Evolutionary conservation across 176 grass and related monocot species (phyloP).

Genomic region (Puya raimondii): DNA sequence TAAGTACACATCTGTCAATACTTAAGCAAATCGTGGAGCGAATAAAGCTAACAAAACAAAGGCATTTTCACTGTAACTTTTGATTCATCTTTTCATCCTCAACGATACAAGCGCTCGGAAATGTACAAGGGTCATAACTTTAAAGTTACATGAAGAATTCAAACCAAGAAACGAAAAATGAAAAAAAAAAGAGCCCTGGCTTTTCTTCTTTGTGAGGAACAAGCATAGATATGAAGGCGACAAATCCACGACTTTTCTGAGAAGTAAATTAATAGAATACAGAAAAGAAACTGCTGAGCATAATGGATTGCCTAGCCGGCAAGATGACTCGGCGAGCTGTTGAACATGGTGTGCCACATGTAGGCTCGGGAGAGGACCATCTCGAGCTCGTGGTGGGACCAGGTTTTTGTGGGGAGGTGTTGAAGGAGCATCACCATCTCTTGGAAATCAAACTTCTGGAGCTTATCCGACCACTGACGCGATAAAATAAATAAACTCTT

Average conservation of each 20-base stretch:
- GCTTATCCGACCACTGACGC: constrained; percentile 82
- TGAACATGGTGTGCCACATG: constrained; percentile 97
- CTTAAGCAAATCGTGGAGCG: no score
- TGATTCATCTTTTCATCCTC: neutral
- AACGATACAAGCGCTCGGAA: neutral
- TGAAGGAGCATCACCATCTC: constrained; percentile 99
- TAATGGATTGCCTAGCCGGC: constrained; percentile 25
- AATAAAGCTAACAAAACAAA: no score
- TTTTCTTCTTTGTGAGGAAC: neutral
- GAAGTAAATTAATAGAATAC: neutral
- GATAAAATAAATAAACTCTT: neutral
- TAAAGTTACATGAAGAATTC: neutral
- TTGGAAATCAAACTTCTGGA: constrained; percentile 91
- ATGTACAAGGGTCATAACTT: neutral
- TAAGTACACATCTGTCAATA: no score
- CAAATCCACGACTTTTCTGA: neutral
- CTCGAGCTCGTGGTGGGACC: constrained; percentile 85
- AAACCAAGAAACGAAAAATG: neutral
- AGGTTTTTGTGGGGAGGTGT: constrained; percentile 81
- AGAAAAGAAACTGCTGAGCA: neutral
- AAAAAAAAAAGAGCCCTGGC: neutral
- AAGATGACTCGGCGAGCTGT: constrained; percentile 74
- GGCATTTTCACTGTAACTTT: neutral
- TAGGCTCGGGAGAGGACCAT: constrained; percentile 83
- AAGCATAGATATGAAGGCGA: neutral